Evolutionary conservation across 78 protist species (phyloP).

Genomic region (Dictyostelium citrinum): DNA sequence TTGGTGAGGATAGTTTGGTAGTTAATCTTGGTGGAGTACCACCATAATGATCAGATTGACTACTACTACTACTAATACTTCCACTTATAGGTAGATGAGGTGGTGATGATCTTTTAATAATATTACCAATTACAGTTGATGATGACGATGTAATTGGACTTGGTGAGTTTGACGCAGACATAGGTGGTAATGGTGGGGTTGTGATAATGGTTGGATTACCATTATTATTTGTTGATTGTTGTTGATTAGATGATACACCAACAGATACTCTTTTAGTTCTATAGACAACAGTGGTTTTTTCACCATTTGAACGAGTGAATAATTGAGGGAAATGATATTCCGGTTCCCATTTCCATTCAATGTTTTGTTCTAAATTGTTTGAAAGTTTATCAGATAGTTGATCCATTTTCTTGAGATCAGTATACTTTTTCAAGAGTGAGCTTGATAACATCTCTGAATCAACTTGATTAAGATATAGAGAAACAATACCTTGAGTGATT

Average conservation of each 20-base stretch:
- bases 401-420: constrained; percentile 18
- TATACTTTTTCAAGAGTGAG: neutral
- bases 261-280: constrained; percentile 1
- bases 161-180: neutral
- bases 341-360: constrained; percentile 74
- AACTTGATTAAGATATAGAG: neutral
- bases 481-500: neutral
- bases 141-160: neutral
- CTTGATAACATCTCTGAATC: neutral
- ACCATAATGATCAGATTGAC: neutral
- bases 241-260: neutral
- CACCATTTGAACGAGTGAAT: neutral
- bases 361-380: constrained; percentile 16
- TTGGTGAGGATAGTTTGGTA: neutral
- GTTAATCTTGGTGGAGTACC: neutral
- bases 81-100: neutral
- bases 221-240: neutral
- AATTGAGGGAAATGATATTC: constrained; percentile 73
- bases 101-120: neutral
- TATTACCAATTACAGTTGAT: neutral
- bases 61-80: too few relatives aligned
- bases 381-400: neutral
- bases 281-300: constrained; percentile 18
- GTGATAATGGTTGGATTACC: neutral
- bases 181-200: neutral